phyloP scores from a whole-genome alignment of 2,329 filamentous ascomycete genomes.

The Pseudogymnoascus destructans region DNA sequence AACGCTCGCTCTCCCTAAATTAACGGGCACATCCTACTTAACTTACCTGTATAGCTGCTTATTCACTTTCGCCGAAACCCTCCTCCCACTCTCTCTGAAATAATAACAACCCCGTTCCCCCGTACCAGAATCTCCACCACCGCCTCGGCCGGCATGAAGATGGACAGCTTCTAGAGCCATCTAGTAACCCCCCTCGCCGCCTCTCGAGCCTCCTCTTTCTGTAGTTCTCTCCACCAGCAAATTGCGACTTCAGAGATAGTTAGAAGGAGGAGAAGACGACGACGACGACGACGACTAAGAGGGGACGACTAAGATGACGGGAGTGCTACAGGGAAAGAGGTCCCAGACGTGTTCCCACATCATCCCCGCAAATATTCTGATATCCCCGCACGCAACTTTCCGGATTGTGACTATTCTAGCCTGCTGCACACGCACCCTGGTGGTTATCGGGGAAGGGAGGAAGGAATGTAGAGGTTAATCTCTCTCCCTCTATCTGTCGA shows the following conservation, averaged over 20 bases:
- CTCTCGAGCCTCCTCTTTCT: slow-evolving; percentile 1
- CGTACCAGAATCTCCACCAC: background rate
- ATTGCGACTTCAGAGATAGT: background rate
- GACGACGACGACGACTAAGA: background rate
- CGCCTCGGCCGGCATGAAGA: background rate
- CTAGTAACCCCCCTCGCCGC: background rate
- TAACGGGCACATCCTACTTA: background rate
- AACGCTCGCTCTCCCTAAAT: background rate
- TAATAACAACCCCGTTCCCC: background rate
- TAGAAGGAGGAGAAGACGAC: background rate
- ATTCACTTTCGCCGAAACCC: background rate
- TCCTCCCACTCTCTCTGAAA: background rate
- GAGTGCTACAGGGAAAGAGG: background rate
- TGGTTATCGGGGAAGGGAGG: background rate
- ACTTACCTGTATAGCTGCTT: background rate
- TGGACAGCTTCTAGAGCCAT: background rate
- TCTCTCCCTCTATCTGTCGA: background rate
- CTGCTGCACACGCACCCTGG: background rate
- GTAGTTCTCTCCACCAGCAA: background rate
- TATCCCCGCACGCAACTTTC: background rate
- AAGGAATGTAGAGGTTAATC: background rate
- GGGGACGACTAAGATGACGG: background rate
- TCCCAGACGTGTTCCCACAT: background rate
- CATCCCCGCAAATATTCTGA: background rate
- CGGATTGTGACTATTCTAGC: background rate